Percentiles rank a stretch among this genome's conserved stretches.
These are phyloP conservation scores for Aspergillus sclerotialis DNA, from an alignment of 2,329 filamentous ascomycete genomes.

Conservation along the genomic window DNA sequence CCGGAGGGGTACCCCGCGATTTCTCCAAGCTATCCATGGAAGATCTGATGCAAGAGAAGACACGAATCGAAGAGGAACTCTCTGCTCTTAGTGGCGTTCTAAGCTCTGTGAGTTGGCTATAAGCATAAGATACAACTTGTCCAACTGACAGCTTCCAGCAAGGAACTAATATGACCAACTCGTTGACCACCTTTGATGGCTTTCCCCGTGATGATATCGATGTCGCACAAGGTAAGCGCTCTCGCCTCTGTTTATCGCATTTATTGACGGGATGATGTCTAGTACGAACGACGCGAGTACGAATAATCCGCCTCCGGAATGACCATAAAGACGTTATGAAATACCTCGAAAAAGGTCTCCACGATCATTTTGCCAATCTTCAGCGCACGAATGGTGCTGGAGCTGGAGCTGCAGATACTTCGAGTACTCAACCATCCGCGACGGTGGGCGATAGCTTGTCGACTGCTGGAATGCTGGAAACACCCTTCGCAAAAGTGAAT, in stretches of 20 bases:
- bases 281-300: conserved; percentile 89
- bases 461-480: conserved; percentile 38
- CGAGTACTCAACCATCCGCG: conserved; percentile 14
- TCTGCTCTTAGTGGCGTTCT: conserved; percentile 77
- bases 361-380: conserved; percentile 77
- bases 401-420: conserved; percentile 17
- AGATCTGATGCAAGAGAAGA: conserved; percentile 78
- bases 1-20: conserved; percentile 52
- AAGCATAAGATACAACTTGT: no score
- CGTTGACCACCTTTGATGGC: conserved; percentile 78
- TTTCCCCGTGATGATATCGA: conserved; percentile 92
- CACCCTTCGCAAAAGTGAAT: conserved; percentile 84
- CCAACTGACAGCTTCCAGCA: conserved; percentile 54
- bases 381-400: conserved; percentile 44
- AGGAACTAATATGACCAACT: conserved; percentile 85
- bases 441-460: conserved; percentile 15
- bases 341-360: conserved; percentile 75
- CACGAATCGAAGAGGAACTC: conserved; percentile 77
- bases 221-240: conserved; percentile 72
- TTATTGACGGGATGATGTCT: conserved; percentile 11
- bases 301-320: conserved; percentile 83
- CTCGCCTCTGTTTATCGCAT: neutral
- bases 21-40: conserved; percentile 61
- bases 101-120: conserved; percentile 73
- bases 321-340: conserved; percentile 89